Evolutionary conservation across 2,329 filamentous ascomycete species (phyloP).

Genomic region (Madurella mycetomatis): DNA sequence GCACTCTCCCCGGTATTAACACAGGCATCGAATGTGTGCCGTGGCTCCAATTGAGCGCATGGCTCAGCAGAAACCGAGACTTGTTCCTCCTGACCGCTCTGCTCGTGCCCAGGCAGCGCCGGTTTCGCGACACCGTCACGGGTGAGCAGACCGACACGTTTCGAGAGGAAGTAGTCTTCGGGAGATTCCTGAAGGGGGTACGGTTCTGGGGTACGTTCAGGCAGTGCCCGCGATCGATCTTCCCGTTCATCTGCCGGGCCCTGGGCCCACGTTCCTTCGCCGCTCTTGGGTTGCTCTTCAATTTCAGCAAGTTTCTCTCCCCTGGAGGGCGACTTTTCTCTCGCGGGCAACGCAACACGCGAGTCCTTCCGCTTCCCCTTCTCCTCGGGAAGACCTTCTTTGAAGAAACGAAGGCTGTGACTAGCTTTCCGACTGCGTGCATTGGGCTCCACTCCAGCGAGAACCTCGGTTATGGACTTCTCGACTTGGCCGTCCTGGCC

Average conservation of each 20-base stretch:
- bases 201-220: conserved; percentile 16
- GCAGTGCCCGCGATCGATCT: conserved; percentile 6
- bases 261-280: conserved; percentile 4
- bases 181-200: conserved; percentile 15
- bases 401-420: conserved; percentile 63
- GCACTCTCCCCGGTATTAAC: conserved; percentile 36
- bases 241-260: conserved; percentile 2
- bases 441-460: conserved; percentile 58
- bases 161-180: conserved; percentile 21
- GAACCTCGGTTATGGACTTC: conserved; percentile 59
- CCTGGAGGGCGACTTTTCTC: conserved; percentile 40
- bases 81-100: neutral
- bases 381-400: conserved; percentile 59
- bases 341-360: conserved; percentile 28
- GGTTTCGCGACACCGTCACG: conserved; percentile 8
- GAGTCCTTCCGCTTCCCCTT: conserved; percentile 51
- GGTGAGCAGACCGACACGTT: conserved; percentile 4
- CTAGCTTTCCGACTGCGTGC: conserved; percentile 64
- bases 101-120: conserved; percentile 1
- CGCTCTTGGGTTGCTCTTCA: conserved; percentile 18
- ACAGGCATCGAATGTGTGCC: conserved; percentile 37
- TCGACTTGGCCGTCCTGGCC: conserved; percentile 55
- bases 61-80: conserved; percentile 8
- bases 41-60: conserved; percentile 21
- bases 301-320: conserved; percentile 29